Evolutionary conservation across 2,329 filamentous ascomycete species (phyloP).

Genomic region (Lachnellula arida): DNA sequence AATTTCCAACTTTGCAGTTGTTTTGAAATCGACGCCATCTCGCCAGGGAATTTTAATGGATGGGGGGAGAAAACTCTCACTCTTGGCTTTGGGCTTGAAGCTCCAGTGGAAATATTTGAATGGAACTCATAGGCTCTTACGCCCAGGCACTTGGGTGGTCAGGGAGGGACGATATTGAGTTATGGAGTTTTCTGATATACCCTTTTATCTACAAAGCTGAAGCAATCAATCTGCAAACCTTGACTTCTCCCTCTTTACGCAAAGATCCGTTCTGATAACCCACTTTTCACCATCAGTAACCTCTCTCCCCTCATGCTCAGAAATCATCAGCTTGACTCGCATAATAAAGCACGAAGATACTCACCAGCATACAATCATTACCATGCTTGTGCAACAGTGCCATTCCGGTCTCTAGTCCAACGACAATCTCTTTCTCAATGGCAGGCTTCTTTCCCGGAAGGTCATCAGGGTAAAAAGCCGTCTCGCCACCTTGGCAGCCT

Average conservation of each 20-base stretch:
- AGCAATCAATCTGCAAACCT: not conserved
- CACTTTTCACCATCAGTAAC: conserved; percentile 82
- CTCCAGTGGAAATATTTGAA: too few relatives aligned
- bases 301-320: conserved; percentile 73
- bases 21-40: too few relatives aligned
- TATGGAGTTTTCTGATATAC: too few relatives aligned
- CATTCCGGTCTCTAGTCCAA: conserved; percentile 78
- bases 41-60: too few relatives aligned
- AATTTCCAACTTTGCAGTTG: too few relatives aligned
- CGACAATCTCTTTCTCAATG: conserved; percentile 58
- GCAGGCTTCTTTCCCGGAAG: conserved; percentile 40
- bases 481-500: conserved; percentile 80
- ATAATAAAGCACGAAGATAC: conserved; percentile 24
- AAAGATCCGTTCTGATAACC: conserved; percentile 82
- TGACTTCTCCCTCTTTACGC: conserved; percentile 47
- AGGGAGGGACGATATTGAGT: too few relatives aligned
- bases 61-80: too few relatives aligned
- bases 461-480: conserved; percentile 80
- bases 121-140: too few relatives aligned
- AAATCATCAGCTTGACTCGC: not conserved
- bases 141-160: too few relatives aligned
- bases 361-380: conserved; percentile 74
- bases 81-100: too few relatives aligned
- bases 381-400: conserved; percentile 85
- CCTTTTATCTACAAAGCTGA: not conserved